These are phyloP conservation scores for Chloranthus sessilifolius DNA, from an alignment of 164 flowering plant genomes.

Conservation along the genomic window DNA sequence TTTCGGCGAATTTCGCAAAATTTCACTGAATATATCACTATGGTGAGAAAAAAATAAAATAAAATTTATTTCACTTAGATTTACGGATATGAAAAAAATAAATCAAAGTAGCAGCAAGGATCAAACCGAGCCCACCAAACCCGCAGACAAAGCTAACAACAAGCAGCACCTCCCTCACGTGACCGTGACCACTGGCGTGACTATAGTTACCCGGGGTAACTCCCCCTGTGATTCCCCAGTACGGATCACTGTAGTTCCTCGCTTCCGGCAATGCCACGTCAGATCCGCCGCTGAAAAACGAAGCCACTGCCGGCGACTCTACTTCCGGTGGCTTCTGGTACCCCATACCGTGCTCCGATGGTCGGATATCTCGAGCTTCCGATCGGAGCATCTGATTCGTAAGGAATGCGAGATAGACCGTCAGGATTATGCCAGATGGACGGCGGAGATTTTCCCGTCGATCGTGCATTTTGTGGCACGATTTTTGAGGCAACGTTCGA, in stretches of 20 bases:
- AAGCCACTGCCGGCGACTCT: neutral
- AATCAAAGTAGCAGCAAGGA: neutral
- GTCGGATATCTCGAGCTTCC: constrained; percentile 1
- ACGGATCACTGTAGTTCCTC: constrained; percentile 7
- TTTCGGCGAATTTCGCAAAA: too few species aligned
- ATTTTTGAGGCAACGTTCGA: too few species aligned
- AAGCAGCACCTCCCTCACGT: constrained; percentile 8
- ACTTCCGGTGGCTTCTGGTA: neutral
- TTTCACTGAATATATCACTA: too few species aligned
- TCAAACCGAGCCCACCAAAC: neutral
- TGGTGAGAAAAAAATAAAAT: too few species aligned
- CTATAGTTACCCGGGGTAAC: neutral
- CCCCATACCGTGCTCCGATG: constrained; percentile 3
- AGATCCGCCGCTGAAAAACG: constrained; percentile 3
- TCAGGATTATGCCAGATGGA: neutral
- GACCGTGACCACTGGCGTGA: neutral
- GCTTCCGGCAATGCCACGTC: constrained; percentile 4
- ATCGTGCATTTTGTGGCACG: neutral
- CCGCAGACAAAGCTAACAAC: neutral
- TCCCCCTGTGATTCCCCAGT: neutral
- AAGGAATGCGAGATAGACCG: neutral
- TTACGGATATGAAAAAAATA: neutral
- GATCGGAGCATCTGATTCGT: neutral
- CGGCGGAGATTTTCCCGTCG: neutral
- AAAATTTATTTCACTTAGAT: neutral